Base-by-base conservation (phyloP, 768 basidiomycete species). In the Vishniacozyma victoriae region DNA sequence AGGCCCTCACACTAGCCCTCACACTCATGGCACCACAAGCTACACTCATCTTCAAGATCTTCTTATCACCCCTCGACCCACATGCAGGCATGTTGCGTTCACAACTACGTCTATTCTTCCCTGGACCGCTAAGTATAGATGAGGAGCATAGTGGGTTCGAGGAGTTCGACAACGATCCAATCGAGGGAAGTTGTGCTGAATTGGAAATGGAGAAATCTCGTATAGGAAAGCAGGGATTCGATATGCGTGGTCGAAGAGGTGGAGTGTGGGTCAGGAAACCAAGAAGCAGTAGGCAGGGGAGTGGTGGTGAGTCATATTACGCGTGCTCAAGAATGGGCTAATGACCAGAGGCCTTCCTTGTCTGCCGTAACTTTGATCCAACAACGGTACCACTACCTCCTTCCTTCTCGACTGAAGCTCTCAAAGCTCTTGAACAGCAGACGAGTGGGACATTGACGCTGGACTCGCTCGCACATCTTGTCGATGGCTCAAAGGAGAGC, bases 41-140 rank as follows among this genome's bases (percentile, higher is more conserved):
- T 3, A 75, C 70, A 29, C 71, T 75, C 41, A 70, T 76, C 40
- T 75, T 75, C 64, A 76, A 76, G 59, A 73, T 76, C 49, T 76
- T 76, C 55, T 55, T 69, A 19, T 71, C 71, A 4, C 65, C 70
- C 25, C 60, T 55, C 54, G 73, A 55, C 46, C 74, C 56, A 25
- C 57, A 64, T 50, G 74, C 51, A 31, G 64, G 60, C 2, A 59
- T 73, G 14, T 60, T 76, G 18, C 63, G 71, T 26, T 73, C 74
- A 13, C 75, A 75, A 45, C 50, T 75, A 15, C 50, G 67, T 25
- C 65, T 64, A 33, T 75, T 75, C 66, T 76, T 76, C 50, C 62
- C 67, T 13, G 55, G 62, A 2, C 60, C 61, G 1, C 35, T 23
- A 3, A 18, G 20, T 3, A 25, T 20, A 2, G 25, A 25, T 16